Conservation (phyloP, 2,329 filamentous ascomycete species). For the Colletotrichum sp. region DNA sequence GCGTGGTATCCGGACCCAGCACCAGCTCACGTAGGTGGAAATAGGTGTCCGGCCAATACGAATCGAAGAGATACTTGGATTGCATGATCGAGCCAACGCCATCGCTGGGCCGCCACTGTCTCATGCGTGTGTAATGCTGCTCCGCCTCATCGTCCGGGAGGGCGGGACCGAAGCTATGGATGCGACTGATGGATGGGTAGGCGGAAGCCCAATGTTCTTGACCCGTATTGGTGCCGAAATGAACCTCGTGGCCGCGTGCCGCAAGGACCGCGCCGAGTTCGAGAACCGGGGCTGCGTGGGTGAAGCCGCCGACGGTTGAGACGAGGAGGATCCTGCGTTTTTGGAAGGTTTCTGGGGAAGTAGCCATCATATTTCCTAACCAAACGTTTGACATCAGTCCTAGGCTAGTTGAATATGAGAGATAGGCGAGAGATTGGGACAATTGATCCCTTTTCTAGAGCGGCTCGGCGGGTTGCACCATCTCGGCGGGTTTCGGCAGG, state of each 20-base stretch:
- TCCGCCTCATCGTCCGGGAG: background rate
- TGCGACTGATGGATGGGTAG: conserved; percentile 33
- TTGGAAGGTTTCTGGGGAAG: background rate
- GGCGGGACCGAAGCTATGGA: conserved; percentile 35
- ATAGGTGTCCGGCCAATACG: conserved; percentile 36
- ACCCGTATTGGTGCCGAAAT: conserved; percentile 41
- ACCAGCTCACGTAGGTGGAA: conserved; percentile 29
- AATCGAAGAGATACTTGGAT: conserved; percentile 42
- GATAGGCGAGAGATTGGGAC: background rate
- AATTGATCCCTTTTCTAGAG: background rate
- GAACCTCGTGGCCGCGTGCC: conserved; percentile 29
- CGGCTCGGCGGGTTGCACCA: background rate
- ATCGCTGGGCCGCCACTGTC: background rate
- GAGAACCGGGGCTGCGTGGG: conserved; percentile 39
- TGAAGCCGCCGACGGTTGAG: conserved; percentile 39
- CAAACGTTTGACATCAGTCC: background rate
- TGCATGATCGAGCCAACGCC: conserved; percentile 26
- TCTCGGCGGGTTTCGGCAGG: background rate
- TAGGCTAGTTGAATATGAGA: background rate
- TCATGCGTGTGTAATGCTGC: background rate
- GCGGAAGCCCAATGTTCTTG: conserved; percentile 37
- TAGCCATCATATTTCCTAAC: background rate
- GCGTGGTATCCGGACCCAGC: conserved; percentile 25
- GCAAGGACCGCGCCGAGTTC: conserved; percentile 38
- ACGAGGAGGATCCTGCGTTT: conserved; percentile 32